Evolutionary conservation across 2,329 filamentous ascomycete species (phyloP), one percentile per base, ranked within the genome.

Genomic region (Zelopaecilomyces penicillatus): DNA sequence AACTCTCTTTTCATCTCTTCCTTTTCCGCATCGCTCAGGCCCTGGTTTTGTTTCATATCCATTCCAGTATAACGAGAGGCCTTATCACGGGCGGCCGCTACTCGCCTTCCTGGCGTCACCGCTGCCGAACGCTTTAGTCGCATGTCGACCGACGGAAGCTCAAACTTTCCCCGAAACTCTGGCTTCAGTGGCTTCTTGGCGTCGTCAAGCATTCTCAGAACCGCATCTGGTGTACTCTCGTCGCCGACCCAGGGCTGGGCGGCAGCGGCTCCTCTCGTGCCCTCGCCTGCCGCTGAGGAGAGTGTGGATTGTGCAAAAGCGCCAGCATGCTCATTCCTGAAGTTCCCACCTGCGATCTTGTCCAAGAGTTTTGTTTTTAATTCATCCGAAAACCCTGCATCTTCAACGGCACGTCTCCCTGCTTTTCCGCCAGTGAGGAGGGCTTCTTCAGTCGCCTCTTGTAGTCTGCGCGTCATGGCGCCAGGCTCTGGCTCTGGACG

Each of bases 141-240:
- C 65, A 78, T 65, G 49, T 81, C 75, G 5, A 80, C 69, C 0
- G 71, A 66, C 6, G 70, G 63, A 0, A 71, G 67, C 37, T 67
- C 66, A 10, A 67, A 62, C 27, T 68, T 69, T 2, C 71, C 71
- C 32, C 77, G 66, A 3, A 75, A 54, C 1, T 64, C 67, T 4
- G 69, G 69, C 10, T 61, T 65, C 40, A 94, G 67, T 0, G 84
- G 85, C 57, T 89, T 88, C 48, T 78, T 79, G 28, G 87, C 77
- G 59, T 95, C 88, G 45, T 87, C 77, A 8, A 93, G 65, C 85
- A 97, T 97, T 30, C 93, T 81, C 40, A 95, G 67, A 26, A 88
- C 82, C 1, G 84, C 75, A 61, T 96, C 89, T 54, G 83, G 78
- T 1, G 83, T 67, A 5, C 69, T 71, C 65, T 97, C 93, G 9